phyloP scores from a whole-genome alignment of 2,329 filamentous ascomycete genomes.

The Fusarium haematococcum region DNA sequence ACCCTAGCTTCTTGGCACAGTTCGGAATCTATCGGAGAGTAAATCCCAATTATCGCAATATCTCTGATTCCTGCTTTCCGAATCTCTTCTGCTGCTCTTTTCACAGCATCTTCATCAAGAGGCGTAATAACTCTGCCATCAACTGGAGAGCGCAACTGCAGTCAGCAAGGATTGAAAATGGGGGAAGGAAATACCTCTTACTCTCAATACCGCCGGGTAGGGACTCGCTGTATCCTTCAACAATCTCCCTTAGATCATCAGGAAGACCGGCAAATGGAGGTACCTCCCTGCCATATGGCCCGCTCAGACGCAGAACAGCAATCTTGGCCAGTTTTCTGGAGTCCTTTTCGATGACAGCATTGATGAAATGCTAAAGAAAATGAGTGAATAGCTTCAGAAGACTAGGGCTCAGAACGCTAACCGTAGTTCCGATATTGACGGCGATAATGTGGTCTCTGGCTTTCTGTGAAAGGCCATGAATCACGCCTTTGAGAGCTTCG shows the following conservation, averaged over 20 bases:
- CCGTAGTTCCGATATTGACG: conserved; percentile 15
- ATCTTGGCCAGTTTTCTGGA: conserved; percentile 53
- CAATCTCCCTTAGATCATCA: conserved; percentile 49
- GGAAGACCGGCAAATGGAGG: conserved; percentile 59
- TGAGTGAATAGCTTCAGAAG: not conserved
- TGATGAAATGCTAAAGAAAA: conserved; percentile 54
- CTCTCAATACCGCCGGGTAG: conserved; percentile 57
- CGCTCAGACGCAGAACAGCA: conserved; percentile 57
- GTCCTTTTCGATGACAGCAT: conserved; percentile 59
- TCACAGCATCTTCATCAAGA: not conserved
- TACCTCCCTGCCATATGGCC: conserved; percentile 53
- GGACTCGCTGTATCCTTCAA: conserved; percentile 53
- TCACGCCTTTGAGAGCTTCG: not conserved
- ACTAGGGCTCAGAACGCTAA: not conserved
- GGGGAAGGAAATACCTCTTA: conserved; percentile 35
- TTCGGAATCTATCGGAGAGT: conserved; percentile 8
- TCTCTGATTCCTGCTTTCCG: conserved; percentile 4
- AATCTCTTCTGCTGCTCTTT: not conserved
- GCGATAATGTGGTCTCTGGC: conserved; percentile 5
- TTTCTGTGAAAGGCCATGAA: not conserved
- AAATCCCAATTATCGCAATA: conserved; percentile 5
- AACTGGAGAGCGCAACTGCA: not conserved
- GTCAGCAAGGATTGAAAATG: not conserved
- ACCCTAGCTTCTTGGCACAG: conserved; percentile 1
- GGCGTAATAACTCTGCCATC: conserved; percentile 10